Base-by-base conservation (phyloP, 2,329 filamentous ascomycete species). In the Coleophoma cylindrospora region DNA sequence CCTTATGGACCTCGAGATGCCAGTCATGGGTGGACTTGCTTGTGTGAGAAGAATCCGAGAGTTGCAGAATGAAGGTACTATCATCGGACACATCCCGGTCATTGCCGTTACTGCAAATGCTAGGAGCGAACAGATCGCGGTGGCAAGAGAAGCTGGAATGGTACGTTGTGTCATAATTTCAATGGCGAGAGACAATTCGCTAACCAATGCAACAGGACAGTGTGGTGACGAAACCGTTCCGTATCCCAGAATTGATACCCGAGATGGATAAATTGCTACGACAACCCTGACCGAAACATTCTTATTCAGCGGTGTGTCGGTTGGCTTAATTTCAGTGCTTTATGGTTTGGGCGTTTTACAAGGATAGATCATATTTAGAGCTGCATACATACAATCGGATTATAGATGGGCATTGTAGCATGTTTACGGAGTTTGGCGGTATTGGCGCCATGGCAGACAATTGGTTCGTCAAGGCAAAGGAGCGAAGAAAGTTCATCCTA, bases 1-100 rank as follows among this genome's bases (percentile, higher is more conserved):
- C 15, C 71, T 89, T 17, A 89, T 89, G 86, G 86, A 89, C 59
- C 81, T 87, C 57, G 84, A 89, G 61, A 89, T 89, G 86, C 86
- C 86, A 1, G 69, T 88, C 14, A 85, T 86, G 73, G 84, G 89
- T 57, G 86, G 86, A 0, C 69, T 86, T 50, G 80, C 81, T 1
- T 86, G 84, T 61, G 84, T 83, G 12, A 73, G 74, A 33, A 74
- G 75, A 40, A 87, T 90, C 49, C 75, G 86, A 14, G 74, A 80
- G 53, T 65, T 86, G 50, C 46, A 79, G 76, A n/a, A 70, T 68
- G 55, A 70, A 34, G 78, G 79, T 9, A 72, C 72, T 53, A 69
- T 85, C 4, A 68, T 64, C 13, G 73, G 74, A 14, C 75, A 77
- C 2, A 38, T 64, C 7, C 57, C 62, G 34, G 60, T 65, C 14